Conservation (phyloP, 164 flowering plant genomes). For the Chimonanthus salicifolius region DNA sequence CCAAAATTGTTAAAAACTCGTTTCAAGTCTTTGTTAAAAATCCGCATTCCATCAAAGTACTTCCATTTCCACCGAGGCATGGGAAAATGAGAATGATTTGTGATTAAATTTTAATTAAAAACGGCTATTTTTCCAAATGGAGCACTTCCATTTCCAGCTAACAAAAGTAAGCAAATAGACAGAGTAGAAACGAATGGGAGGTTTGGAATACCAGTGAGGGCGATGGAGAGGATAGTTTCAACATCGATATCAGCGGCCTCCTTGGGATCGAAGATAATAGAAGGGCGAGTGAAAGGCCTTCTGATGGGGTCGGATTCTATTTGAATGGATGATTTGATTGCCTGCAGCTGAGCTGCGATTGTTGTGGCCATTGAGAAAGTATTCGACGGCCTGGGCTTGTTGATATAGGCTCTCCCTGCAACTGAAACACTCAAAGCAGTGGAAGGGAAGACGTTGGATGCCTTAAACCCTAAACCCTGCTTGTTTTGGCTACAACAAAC, state of each 20-base stretch:
- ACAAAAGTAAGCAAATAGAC: neutral
- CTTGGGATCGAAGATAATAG: constrained; percentile 64
- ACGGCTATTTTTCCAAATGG: too few species aligned
- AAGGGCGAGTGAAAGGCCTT: constrained; percentile 75
- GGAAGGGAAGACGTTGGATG: too few species aligned
- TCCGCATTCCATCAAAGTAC: too few species aligned
- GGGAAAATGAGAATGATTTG: too few species aligned
- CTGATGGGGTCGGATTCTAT: constrained; percentile 40
- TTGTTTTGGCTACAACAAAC: too few species aligned
- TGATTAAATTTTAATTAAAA: too few species aligned
- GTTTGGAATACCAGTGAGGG: constrained; percentile 45
- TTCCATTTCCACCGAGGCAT: too few species aligned
- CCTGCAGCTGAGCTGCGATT: constrained; percentile 64
- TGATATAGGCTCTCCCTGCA: too few species aligned
- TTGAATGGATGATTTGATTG: constrained; percentile 35
- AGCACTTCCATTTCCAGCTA: neutral
- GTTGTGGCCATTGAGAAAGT: constrained; percentile 34
- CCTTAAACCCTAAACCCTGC: too few species aligned
- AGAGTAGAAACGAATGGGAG: neutral
- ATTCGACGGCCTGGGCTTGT: neutral
- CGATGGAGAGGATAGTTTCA: constrained; percentile 51
- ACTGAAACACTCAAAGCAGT: too few species aligned
- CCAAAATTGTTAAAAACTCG: too few species aligned
- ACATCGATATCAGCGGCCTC: constrained; percentile 82
- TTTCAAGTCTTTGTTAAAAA: too few species aligned